Evolutionary conservation across 352 stramenopile species (phyloP), one percentile per base, ranked within the genome.

Genomic region (Globisporangium iwayamae): DNA sequence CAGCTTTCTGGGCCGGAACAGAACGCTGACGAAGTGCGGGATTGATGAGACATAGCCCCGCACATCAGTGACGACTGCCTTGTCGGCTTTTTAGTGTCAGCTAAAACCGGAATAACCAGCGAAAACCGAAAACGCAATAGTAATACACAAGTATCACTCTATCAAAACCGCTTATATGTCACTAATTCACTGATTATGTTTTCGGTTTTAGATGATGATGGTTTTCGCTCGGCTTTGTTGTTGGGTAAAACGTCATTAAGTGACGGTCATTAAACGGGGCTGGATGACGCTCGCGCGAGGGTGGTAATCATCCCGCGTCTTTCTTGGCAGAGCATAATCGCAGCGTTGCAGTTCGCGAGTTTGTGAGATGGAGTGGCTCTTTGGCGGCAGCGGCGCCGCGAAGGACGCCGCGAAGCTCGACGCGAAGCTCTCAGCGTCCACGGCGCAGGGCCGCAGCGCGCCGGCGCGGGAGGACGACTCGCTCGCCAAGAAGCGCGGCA

Each of bases 381-480:
- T 91, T 48, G 77, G 75, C 3, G 50, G 63, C 16, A 50, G 53
- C 20, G 20, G 22, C 2, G 13, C 53, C 6, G 48, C 63, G 13
- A 43, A 69, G 14, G 54, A 57, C 20, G 22, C 66, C 9, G 68
- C 73, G 46, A 73, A 62, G 22, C 63, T 80, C 47, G 69, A 74
- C 51, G 76, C 70, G 4, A 83, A 78, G 60, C 70, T 91, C 48
- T 88, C 80, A 6, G 68, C 68, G 16, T 90, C 80, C 18, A 89
- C 70, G 0, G 53, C 78, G 0, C 77, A 87, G 50, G 85, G 85
- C 4, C 81, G 85, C 53, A 92, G 84, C 43, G 81, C 81, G 1
- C 85, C 85, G 9, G 79, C 78, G 0, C 60, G 65, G 16, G 81
- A 81, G 45, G 85, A 94, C 56, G 83, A 79, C 48, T 94, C 85